A percentile compares a stretch with the other conserved stretches of the same genome.
Conservation (phyloP, 345 rosid genomes). For the Hevea brasiliensis region DNA sequence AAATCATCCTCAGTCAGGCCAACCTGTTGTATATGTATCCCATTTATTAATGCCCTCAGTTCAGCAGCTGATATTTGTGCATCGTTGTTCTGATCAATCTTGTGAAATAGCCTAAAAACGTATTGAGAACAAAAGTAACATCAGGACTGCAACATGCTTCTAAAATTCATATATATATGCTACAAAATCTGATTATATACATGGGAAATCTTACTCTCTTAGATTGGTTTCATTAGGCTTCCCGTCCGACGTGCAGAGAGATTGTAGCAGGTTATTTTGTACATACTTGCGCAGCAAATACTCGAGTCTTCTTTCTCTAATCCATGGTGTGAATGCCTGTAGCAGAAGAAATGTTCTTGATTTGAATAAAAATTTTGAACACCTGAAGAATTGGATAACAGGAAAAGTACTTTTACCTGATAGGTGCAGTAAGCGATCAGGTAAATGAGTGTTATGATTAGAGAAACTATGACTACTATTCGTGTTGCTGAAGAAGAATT, state of each 20-base stretch:
- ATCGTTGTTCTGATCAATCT: conserved; percentile 34
- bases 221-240: conserved; percentile 29
- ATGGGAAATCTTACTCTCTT: conserved; percentile 26
- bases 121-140: neutral
- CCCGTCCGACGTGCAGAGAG: conserved; percentile 31
- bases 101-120: conserved; percentile 41
- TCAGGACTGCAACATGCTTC: neutral
- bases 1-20: conserved; percentile 28
- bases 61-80: conserved; percentile 30
- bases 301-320: conserved; percentile 41
- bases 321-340: conserved; percentile 55
- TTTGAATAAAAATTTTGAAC: too few relatives aligned
- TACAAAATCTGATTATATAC: neutral
- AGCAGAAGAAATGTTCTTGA: neutral
- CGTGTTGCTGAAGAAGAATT: conserved; percentile 28
- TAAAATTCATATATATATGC: neutral
- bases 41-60: conserved; percentile 41
- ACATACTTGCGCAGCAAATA: conserved; percentile 27
- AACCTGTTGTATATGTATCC: conserved; percentile 38
- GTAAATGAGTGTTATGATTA: conserved; percentile 28
- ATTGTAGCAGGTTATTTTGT: conserved; percentile 17
- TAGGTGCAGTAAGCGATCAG: conserved; percentile 37
- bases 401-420: conserved; percentile 39
- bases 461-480: conserved; percentile 31
- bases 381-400: too few relatives aligned